Conservation (phyloP, 306 rosid species). For the Acacia acuminata region DNA sequence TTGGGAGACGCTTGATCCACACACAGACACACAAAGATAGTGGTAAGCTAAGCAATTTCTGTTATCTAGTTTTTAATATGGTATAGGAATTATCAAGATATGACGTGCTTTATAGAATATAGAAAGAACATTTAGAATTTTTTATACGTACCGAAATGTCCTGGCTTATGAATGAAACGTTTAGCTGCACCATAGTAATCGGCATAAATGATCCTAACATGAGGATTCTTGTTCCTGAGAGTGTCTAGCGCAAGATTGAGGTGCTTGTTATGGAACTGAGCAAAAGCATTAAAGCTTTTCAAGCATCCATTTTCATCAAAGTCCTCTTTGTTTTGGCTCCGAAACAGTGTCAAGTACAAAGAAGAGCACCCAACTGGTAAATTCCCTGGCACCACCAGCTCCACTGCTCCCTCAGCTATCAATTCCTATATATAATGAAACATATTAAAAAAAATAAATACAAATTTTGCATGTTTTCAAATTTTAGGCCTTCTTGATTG, state of each 20-base stretch:
- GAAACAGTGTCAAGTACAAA: slow-evolving; percentile 47
- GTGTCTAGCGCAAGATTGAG: slow-evolving; percentile 45
- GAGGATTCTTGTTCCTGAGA: slow-evolving; percentile 47
- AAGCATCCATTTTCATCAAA: slow-evolving; percentile 65
- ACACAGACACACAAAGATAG: too few species aligned
- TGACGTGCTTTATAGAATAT: too few species aligned
- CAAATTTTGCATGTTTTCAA: neutral
- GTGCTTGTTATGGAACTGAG: slow-evolving; percentile 50
- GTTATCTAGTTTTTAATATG: too few species aligned
- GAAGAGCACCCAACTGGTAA: slow-evolving; percentile 70
- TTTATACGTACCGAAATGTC: slow-evolving; percentile 38
- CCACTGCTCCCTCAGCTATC: slow-evolving; percentile 71
- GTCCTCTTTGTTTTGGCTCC: slow-evolving; percentile 36
- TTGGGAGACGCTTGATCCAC: neutral
- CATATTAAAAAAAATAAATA: neutral
- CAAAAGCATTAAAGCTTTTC: slow-evolving; percentile 54
- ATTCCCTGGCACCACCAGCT: slow-evolving; percentile 70
- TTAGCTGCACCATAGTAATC: slow-evolving; percentile 61
- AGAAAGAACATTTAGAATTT: too few species aligned
- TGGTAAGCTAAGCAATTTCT: neutral
- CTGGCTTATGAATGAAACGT: slow-evolving; percentile 52
- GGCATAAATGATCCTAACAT: slow-evolving; percentile 57
- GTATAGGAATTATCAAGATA: neutral
- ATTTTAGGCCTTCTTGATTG: too few species aligned
- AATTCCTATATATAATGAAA: slow-evolving; percentile 40